Evolutionary conservation across 2,329 filamentous ascomycete genomes (phyloP).

Genomic region (Fusarium sp.): DNA sequence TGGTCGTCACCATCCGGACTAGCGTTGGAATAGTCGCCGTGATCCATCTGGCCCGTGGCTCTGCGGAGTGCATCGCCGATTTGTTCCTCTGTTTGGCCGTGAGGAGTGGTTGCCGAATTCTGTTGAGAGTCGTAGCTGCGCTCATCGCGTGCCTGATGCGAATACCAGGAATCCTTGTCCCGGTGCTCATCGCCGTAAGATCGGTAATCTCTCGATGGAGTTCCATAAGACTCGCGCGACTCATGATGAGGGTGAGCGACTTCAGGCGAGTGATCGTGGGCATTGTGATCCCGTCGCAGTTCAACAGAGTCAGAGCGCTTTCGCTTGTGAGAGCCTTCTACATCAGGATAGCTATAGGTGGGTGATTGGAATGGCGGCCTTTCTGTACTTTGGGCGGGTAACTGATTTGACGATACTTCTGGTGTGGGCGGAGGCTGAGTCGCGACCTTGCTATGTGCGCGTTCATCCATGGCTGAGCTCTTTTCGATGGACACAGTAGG

Average conservation of each 20-base stretch:
- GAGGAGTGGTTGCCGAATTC: slow-evolving; percentile 55
- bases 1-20: slow-evolving; percentile 64
- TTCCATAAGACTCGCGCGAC: slow-evolving; percentile 54
- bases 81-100: slow-evolving; percentile 61
- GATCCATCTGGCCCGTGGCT: slow-evolving; percentile 57
- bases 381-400: slow-evolving; percentile 54
- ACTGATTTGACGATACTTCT: slow-evolving; percentile 47
- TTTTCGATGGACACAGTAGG: slow-evolving; percentile 46
- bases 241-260: slow-evolving; percentile 47
- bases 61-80: slow-evolving; percentile 56
- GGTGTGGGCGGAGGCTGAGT: slow-evolving; percentile 41
- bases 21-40: slow-evolving; percentile 61
- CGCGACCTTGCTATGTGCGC: slow-evolving; percentile 40
- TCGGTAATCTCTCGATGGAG: slow-evolving; percentile 57
- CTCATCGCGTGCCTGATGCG: slow-evolving; percentile 58
- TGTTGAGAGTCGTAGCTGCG: slow-evolving; percentile 59
- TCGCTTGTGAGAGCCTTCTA: slow-evolving; percentile 67
- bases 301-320: slow-evolving; percentile 75
- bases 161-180: slow-evolving; percentile 62
- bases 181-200: slow-evolving; percentile 56
- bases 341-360: slow-evolving; percentile 54
- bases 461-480: slow-evolving; percentile 48
- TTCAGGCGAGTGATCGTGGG: slow-evolving; percentile 50
- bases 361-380: slow-evolving; percentile 53
- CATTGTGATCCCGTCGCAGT: slow-evolving; percentile 49